phyloP scores from a whole-genome alignment of 352 stramenopile species.

The Lagenidium giganteum region DNA sequence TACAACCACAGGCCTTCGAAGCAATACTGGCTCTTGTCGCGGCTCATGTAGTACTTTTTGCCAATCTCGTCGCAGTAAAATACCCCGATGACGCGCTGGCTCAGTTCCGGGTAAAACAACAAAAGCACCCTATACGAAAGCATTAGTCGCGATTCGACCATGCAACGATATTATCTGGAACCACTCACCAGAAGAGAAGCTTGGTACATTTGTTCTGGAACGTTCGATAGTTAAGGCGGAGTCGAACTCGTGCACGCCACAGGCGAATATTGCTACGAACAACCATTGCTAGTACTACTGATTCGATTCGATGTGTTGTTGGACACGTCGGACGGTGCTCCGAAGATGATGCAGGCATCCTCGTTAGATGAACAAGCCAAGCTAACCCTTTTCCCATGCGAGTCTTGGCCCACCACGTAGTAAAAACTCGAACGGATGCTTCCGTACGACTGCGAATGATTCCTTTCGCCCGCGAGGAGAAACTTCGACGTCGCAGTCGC shows the following conservation, averaged over 20 bases:
- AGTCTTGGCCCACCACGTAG: constrained; percentile 15
- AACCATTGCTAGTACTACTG: constrained; percentile 52
- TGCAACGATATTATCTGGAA: background rate
- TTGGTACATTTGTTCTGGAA: constrained; percentile 81
- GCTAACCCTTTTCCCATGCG: constrained; percentile 16
- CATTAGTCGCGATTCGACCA: background rate
- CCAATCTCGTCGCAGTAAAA: constrained; percentile 79
- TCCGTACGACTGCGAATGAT: constrained; percentile 11
- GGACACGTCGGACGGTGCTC: constrained; percentile 38
- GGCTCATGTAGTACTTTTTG: constrained; percentile 47
- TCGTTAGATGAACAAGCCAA: constrained; percentile 18
- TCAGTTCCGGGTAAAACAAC: constrained; percentile 71
- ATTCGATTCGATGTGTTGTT: constrained; percentile 42
- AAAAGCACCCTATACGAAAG: constrained; percentile 39
- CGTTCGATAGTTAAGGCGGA: constrained; percentile 64
- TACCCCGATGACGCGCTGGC: constrained; percentile 53
- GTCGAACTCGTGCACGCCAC: constrained; percentile 58
- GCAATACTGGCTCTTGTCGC: constrained; percentile 54
- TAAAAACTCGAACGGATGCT: constrained; percentile 2
- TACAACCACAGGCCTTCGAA: constrained; percentile 52
- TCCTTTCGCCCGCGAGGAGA: constrained; percentile 22
- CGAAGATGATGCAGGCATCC: constrained; percentile 40
- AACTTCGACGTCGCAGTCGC: constrained; percentile 10
- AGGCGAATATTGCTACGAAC: constrained; percentile 66
- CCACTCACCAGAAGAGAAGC: constrained; percentile 54